Evolutionary conservation across 148 eudicot species (phyloP).

Genomic region (Drosera capensis): DNA sequence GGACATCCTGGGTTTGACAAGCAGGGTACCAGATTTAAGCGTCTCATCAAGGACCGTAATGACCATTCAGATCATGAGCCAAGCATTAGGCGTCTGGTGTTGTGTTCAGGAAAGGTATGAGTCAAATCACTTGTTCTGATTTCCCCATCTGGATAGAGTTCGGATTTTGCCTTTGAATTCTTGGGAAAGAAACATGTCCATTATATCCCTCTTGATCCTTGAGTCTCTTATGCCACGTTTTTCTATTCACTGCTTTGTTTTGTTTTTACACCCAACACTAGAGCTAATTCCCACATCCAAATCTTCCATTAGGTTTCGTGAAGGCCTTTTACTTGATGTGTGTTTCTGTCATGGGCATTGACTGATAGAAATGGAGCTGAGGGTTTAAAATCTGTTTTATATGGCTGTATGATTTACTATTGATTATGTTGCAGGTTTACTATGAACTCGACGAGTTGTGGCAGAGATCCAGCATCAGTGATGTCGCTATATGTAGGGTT

Average conservation of each 20-base stretch:
- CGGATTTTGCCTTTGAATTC: neutral
- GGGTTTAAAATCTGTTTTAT: too few species aligned
- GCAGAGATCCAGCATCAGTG: conserved; percentile 28
- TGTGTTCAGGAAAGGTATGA: conserved; percentile 91
- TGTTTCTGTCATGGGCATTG: neutral
- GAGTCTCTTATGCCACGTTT: too few species aligned
- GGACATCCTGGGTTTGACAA: conserved; percentile 93
- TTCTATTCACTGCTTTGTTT: too few species aligned
- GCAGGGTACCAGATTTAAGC: conserved; percentile 88
- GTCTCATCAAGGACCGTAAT: conserved; percentile 80
- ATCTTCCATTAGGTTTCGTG: too few species aligned
- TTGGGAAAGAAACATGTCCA: too few species aligned
- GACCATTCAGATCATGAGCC: conserved; percentile 71
- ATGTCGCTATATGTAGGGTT: conserved; percentile 64
- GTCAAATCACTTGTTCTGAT: neutral
- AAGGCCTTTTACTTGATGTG: too few species aligned
- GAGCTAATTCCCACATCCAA: too few species aligned
- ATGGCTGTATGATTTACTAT: too few species aligned
- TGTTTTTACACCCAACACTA: too few species aligned
- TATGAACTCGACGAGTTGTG: conserved; percentile 67
- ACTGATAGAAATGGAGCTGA: neutral
- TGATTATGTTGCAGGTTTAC: conserved; percentile 60
- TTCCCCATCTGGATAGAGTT: neutral
- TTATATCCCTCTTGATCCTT: too few species aligned
- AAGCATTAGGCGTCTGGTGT: conserved; percentile 68